phyloP scores from a whole-genome alignment of 2,329 filamentous ascomycete genomes.

The Atkinsonella hypoxylon region DNA sequence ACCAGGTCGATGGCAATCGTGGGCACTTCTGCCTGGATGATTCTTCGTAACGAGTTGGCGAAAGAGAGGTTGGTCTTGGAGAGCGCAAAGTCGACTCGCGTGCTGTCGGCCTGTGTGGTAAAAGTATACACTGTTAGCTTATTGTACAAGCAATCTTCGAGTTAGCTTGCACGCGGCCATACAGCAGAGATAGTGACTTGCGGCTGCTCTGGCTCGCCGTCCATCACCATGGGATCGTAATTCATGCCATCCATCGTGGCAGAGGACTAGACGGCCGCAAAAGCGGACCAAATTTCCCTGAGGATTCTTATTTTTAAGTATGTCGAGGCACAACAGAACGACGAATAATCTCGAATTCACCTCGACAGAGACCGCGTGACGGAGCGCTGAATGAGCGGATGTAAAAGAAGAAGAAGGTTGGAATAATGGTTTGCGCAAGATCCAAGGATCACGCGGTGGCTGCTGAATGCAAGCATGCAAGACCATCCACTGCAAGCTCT shows the following conservation, averaged over 20 bases:
- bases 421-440: neutral
- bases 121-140: neutral
- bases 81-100: slow-evolving; percentile 84
- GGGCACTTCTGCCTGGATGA: slow-evolving; percentile 87
- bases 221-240: slow-evolving; percentile 49
- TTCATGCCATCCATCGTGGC: slow-evolving; percentile 37
- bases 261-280: slow-evolving; percentile 2
- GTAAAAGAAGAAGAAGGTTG: neutral
- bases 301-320: neutral
- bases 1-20: slow-evolving; percentile 92
- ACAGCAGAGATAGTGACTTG: slow-evolving; percentile 50
- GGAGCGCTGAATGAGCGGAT: neutral
- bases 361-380: neutral
- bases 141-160: neutral
- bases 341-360: neutral
- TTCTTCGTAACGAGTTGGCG: slow-evolving; percentile 82
- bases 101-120: slow-evolving; percentile 53
- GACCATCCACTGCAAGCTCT: neutral
- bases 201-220: slow-evolving; percentile 43
- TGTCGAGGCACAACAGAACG: neutral
- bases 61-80: slow-evolving; percentile 81
- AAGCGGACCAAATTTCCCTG: slow-evolving; percentile 1
- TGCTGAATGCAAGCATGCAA: neutral
- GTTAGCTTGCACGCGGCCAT: slow-evolving; percentile 14
- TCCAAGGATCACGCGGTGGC: neutral